Conservation (phyloP, 371 early-diverging fungal genomes). For the Blakeslea trispora region DNA sequence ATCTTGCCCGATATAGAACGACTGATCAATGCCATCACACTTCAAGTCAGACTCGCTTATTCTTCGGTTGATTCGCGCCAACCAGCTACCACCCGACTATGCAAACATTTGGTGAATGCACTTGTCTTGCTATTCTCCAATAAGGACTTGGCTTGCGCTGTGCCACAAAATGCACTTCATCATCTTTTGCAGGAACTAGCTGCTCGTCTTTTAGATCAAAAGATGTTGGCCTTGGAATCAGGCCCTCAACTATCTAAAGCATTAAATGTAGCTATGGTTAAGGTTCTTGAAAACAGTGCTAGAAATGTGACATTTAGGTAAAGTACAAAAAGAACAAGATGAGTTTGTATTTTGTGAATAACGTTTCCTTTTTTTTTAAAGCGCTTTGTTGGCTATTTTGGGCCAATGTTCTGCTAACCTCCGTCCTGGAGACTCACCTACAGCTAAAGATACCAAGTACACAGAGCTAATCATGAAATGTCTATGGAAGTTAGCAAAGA, state of each 20-base stretch:
- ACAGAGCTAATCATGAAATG: conserved; percentile 95
- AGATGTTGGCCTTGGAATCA: conserved; percentile 61
- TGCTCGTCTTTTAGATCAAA: conserved; percentile 76
- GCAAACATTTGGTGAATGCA: conserved; percentile 79
- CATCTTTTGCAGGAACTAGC: conserved; percentile 77
- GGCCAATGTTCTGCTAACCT: conserved; percentile 48
- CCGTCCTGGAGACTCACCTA: conserved; percentile 51
- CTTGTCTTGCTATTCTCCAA: conserved; percentile 78
- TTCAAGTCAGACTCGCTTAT: conserved; percentile 80
- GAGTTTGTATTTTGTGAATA: too few species aligned
- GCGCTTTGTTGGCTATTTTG: conserved; percentile 62
- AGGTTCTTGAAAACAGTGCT: conserved; percentile 82
- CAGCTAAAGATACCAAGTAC: conserved; percentile 67
- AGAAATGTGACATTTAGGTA: conserved; percentile 77
- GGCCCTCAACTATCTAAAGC: conserved; percentile 74
- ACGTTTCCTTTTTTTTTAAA: conserved; percentile 17
- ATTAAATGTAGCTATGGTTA: conserved; percentile 86
- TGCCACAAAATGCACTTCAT: conserved; percentile 64
- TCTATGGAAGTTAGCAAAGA: conserved; percentile 92
- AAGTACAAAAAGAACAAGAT: neutral
- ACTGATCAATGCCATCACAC: conserved; percentile 74
- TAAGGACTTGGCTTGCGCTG: conserved; percentile 60
- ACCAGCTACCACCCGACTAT: conserved; percentile 55
- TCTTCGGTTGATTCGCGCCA: conserved; percentile 58
- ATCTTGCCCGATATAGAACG: conserved; percentile 67